A percentile compares a stretch with the other conserved stretches of the same genome.
Evolutionary conservation across 257 asterid species (phyloP).

Genomic region (Solanum dulcamara): DNA sequence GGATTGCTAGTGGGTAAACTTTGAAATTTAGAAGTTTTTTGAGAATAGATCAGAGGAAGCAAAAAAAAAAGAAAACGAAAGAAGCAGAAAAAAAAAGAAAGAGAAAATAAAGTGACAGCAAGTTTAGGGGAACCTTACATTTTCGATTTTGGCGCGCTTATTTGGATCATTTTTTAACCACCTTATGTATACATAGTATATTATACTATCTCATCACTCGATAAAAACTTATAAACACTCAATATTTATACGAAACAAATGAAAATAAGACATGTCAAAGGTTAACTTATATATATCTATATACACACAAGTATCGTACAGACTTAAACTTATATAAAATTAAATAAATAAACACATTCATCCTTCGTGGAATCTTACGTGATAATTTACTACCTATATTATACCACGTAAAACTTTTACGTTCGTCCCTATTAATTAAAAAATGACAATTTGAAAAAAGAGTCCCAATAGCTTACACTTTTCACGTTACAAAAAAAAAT

Average conservation of each 20-base stretch:
- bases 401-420: no score
- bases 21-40: constrained; percentile 1
- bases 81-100: constrained; percentile 1
- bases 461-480: neutral
- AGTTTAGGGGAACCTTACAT: constrained; percentile 24
- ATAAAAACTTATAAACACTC: fast-evolving
- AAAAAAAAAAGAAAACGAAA: neutral
- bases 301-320: no score
- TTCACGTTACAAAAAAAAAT: neutral
- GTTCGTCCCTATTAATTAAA: no score
- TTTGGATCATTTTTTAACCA: neutral
- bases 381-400: no score
- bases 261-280: neutral
- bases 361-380: no score
- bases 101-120: constrained; percentile 4
- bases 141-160: constrained; percentile 26
- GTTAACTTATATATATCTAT: neutral
- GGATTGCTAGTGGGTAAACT: constrained; percentile 14
- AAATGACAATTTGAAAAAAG: neutral
- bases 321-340: no score
- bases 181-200: neutral
- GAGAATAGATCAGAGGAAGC: constrained; percentile 3
- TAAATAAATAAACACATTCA: no score
- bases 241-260: neutral
- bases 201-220: neutral